A percentile compares a stretch with the other conserved stretches of the same genome.
phyloP scores from a whole-genome alignment of 1,284 basidiomycete genomes.

The Gastroboletus turbinatus region DNA sequence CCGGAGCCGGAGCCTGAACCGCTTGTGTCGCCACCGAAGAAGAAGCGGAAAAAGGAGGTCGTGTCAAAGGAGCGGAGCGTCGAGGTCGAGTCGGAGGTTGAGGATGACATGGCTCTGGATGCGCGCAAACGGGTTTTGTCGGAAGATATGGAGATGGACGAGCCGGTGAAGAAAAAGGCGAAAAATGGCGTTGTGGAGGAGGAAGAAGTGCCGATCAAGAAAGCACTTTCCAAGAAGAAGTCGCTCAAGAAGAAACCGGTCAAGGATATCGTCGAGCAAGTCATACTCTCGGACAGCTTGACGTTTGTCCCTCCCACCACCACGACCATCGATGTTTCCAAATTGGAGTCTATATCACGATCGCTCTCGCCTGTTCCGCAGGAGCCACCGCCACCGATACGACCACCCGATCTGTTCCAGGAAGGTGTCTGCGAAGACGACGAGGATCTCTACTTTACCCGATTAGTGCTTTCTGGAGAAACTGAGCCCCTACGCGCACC shows the following conservation, averaged over 20 bases:
- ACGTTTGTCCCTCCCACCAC: slow-evolving; percentile 52
- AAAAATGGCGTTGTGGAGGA: slow-evolving; percentile 30
- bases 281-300: slow-evolving; percentile 50
- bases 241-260: slow-evolving; percentile 34
- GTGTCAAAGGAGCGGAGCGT: slow-evolving; percentile 36
- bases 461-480: slow-evolving; percentile 53
- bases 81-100: slow-evolving; percentile 49
- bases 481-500: slow-evolving; percentile 27
- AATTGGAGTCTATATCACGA: slow-evolving; percentile 43
- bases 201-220: slow-evolving; percentile 35
- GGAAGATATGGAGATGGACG: slow-evolving; percentile 37
- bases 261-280: slow-evolving; percentile 44
- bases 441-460: slow-evolving; percentile 88
- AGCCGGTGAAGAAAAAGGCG: slow-evolving; percentile 41
- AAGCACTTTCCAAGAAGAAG: slow-evolving; percentile 38
- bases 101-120: slow-evolving; percentile 30
- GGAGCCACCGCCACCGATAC: slow-evolving; percentile 42
- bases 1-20: slow-evolving; percentile 33
- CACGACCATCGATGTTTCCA: slow-evolving; percentile 49
- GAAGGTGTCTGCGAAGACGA: slow-evolving; percentile 78
- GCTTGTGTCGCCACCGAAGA: slow-evolving; percentile 42
- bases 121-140: slow-evolving; percentile 38
- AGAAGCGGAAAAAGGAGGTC: slow-evolving; percentile 44
- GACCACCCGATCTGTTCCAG: slow-evolving; percentile 56
- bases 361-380: slow-evolving; percentile 44